Evolutionary conservation across 2,329 filamentous ascomycete species (phyloP).

Genomic region (Blastomyces parvus): DNA sequence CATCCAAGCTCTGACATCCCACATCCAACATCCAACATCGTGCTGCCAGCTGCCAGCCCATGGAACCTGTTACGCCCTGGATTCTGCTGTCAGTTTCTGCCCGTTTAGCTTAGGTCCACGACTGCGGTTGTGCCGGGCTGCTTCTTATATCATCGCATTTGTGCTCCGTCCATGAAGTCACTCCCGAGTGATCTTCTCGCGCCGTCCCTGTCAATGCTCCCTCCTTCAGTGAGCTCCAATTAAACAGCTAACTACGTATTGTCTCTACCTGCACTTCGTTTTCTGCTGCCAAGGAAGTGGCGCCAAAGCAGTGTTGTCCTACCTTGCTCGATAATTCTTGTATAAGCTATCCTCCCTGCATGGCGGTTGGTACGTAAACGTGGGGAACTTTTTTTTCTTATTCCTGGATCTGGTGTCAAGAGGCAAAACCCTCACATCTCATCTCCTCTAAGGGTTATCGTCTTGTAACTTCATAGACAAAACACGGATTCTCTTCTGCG

Average conservation of each 20-base stretch:
- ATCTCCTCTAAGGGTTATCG: no score
- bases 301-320: background rate
- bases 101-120: background rate
- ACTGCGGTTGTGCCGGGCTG: background rate
- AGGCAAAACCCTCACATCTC: background rate
- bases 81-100: background rate
- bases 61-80: background rate
- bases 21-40: background rate
- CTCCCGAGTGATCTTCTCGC: background rate
- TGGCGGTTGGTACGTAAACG: conserved; percentile 2
- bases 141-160: background rate
- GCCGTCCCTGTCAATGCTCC: background rate
- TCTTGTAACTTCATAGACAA: background rate
- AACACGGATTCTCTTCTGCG: background rate
- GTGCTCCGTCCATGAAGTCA: conserved; percentile 5
- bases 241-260: background rate
- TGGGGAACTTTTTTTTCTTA: background rate
- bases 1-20: background rate
- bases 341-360: background rate
- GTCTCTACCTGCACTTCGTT: background rate
- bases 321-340: conserved; percentile 1
- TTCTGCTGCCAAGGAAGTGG: conserved; percentile 4
- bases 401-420: background rate
- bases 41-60: background rate
- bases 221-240: background rate